A percentile compares a stretch with the other conserved stretches of the same genome.
Conservation (phyloP, 345 rosid species). For the Aurinia saxatilis region DNA sequence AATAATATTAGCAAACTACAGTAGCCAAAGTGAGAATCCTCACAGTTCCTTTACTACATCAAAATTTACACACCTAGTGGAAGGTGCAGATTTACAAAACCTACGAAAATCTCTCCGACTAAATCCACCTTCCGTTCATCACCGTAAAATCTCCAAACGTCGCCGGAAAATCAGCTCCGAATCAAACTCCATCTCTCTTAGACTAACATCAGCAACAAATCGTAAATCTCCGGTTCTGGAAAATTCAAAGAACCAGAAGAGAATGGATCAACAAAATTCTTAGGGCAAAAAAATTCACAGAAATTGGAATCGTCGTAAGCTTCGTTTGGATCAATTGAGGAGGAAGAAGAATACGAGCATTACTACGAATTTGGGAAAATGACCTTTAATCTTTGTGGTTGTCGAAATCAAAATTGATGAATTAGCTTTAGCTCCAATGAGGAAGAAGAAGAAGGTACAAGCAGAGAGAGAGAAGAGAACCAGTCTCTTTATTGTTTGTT, state of each 20-base stretch:
- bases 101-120: constrained; percentile 27
- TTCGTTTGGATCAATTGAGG: background rate
- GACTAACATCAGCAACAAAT: constrained; percentile 1
- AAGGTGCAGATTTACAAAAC: constrained; percentile 28
- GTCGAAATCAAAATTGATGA: constrained; percentile 10
- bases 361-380: background rate
- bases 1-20: background rate
- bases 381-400: background rate
- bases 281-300: constrained; percentile 13
- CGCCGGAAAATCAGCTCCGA: background rate
- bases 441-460: constrained; percentile 26
- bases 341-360: background rate
- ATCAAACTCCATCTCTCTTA: constrained; percentile 9
- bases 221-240: too few species aligned
- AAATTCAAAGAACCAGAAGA: constrained; percentile 15
- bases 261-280: constrained; percentile 13
- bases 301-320: background rate
- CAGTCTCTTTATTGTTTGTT: background rate
- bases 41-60: background rate
- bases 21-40: background rate
- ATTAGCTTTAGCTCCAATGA: background rate
- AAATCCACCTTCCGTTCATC: constrained; percentile 12
- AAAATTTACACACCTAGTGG: constrained; percentile 26
- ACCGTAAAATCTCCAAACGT: constrained; percentile 2
- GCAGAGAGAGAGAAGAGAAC: constrained; percentile 18